A percentile compares a stretch with the other conserved stretches of the same genome.
phyloP scores from a whole-genome alignment of 371 early-diverging fungal species.

The Mycotypha africana region DNA sequence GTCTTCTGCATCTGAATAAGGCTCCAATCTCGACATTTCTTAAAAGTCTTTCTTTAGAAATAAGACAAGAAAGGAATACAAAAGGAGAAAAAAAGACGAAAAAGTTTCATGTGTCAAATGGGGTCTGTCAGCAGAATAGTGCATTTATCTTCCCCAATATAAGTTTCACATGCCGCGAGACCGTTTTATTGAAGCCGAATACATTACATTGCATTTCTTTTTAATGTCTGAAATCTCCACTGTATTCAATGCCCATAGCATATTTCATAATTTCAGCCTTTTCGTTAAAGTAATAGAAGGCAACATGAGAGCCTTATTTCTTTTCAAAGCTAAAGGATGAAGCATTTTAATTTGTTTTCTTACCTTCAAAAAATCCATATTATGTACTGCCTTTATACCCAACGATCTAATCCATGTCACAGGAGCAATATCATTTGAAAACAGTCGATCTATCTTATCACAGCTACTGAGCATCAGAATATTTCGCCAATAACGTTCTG shows the following conservation, averaged over 20 bases:
- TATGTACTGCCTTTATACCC: slow-evolving; percentile 62
- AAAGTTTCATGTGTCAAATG: too few species aligned
- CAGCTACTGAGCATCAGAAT: slow-evolving; percentile 80
- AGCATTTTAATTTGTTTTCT: not conserved
- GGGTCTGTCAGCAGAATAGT: too few species aligned
- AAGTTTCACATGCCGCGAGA: too few species aligned
- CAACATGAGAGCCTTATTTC: too few species aligned
- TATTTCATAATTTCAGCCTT: slow-evolving; percentile 59
- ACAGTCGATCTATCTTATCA: slow-evolving; percentile 77
- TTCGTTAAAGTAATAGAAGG: too few species aligned
- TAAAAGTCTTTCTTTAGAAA: too few species aligned
- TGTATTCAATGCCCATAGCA: slow-evolving; percentile 55
- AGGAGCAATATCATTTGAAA: slow-evolving; percentile 58
- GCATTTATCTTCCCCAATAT: too few species aligned
- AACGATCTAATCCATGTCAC: slow-evolving; percentile 64
- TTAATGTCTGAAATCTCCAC: slow-evolving; percentile 15
- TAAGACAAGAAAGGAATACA: not conserved
- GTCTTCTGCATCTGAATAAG: not conserved
- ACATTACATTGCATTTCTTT: not conserved
- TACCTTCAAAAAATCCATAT: slow-evolving; percentile 57
- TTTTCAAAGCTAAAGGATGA: not conserved
- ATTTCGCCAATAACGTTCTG: slow-evolving; percentile 73
- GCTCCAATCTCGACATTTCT: too few species aligned
- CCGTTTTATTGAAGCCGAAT: too few species aligned
- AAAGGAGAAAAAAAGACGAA: not conserved